phyloP scores from a whole-genome alignment of 768 basidiomycete genomes.

The Tremella fuciformis region DNA sequence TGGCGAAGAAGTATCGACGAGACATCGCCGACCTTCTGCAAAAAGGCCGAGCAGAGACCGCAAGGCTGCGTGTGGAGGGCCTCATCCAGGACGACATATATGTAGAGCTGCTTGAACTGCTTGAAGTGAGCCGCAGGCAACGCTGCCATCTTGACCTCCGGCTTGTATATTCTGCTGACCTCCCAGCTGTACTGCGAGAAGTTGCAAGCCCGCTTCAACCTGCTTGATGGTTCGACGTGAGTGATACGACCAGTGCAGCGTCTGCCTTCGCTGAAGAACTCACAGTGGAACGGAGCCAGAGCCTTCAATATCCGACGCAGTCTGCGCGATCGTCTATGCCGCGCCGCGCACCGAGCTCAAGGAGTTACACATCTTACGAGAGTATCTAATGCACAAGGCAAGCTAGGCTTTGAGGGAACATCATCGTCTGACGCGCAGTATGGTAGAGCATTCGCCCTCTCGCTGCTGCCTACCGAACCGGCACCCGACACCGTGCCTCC shows the following conservation, averaged over 20 bases:
- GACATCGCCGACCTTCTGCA: conserved; percentile 52
- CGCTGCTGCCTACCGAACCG: conserved; percentile 75
- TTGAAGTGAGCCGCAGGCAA: conserved; percentile 58
- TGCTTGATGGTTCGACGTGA: conserved; percentile 78
- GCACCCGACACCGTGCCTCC: conserved; percentile 71
- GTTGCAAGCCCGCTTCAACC: conserved; percentile 83
- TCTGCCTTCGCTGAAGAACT: neutral
- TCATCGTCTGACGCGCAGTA: conserved; percentile 53
- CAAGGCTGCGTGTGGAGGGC: conserved; percentile 45
- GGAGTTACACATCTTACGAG: conserved; percentile 83
- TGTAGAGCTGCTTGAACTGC: conserved; percentile 76
- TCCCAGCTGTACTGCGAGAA: conserved; percentile 78
- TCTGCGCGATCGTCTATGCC: conserved; percentile 82
- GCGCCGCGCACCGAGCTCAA: conserved; percentile 88
- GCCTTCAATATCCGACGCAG: conserved; percentile 77
- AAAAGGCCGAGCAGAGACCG: conserved; percentile 58
- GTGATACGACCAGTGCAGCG: conserved; percentile 19
- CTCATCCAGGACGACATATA: conserved; percentile 42
- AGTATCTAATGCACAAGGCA: conserved; percentile 86
- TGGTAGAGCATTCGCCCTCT: conserved; percentile 80
- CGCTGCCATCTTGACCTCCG: neutral
- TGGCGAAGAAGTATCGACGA: conserved; percentile 62
- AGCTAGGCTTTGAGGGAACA: neutral
- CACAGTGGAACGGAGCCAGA: conserved; percentile 68
- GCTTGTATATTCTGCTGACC: neutral